Evolutionary conservation across 805 yeast species (phyloP), one percentile per base, ranked within the genome.

Genomic region (Geotrichum ghanense): DNA sequence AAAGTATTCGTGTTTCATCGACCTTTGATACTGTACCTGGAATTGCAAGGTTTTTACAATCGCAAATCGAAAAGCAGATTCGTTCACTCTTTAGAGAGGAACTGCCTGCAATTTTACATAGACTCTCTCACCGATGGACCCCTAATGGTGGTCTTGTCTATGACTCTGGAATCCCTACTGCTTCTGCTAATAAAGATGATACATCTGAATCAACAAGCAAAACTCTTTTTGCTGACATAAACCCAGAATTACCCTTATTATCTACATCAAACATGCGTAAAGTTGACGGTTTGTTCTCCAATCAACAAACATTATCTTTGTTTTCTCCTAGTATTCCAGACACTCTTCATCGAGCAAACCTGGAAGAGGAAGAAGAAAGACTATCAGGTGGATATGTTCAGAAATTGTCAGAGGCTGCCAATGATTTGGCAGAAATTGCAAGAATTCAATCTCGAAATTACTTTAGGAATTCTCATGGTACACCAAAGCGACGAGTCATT

Each of bases 11-110:
- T 55, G 94, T 87, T 12, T 77, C 80, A 51, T 83, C 94, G 3
- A 81, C 95, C n/a, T 87, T 87, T 63, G 95, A 87, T 64, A 76
- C 79, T 37, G 82, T 87, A 41, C 83, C 82, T 44, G 88, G 88
- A 1, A 76, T 87, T 55, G 92, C 94, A n/a, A 74, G 78, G 49
- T 83, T 85, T 54, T 64, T 87, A 51, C 95, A 87, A 59, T 74
- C 75, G 42, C 92, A 86, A 59, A 87, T 87, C 50, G 95, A 87
- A 59, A 73, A 70, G 46, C 92, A 84, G 60, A 79, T 87, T 26
- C 68, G 94, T 45, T 85, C 81, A 45, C 68, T 87, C 51, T 87
- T 87, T 64, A 71, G 92, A 50, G 95, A 87, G 59, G 82, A 86
- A 45, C 70, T 87, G 46, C 95, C 95, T 1, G 78, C 86, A 9